Conservation (phyloP, 225 moss, liverwort and hornwort genomes). For the Sphagnum tenellum region DNA sequence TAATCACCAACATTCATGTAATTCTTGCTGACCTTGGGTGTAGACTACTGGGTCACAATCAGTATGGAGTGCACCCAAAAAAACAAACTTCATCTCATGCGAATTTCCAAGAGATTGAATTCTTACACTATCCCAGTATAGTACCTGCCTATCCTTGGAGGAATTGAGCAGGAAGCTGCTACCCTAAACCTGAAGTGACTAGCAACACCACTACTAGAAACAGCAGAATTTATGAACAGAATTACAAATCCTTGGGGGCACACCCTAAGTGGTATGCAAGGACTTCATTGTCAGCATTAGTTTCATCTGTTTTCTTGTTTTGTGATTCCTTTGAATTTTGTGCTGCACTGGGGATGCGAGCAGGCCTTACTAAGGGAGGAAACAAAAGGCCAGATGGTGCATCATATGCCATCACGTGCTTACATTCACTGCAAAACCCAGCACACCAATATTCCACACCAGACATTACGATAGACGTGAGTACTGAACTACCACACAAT, state of each 20-base stretch:
- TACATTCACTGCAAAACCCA: conserved; percentile 45
- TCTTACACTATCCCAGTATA: no score
- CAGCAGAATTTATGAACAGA: no score
- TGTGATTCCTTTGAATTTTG: conserved; percentile 12
- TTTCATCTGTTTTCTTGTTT: conserved; percentile 29
- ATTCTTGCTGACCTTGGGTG: no score
- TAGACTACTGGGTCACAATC: no score
- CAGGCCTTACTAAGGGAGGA: conserved; percentile 70
- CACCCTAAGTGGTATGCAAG: conserved; percentile 70
- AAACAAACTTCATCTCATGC: no score
- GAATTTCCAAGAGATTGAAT: no score
- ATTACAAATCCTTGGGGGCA: conserved; percentile 18
- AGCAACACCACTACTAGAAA: background rate
- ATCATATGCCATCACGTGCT: conserved; percentile 63
- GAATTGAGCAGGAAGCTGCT: background rate
- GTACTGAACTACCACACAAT: no score
- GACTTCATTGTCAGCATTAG: conserved; percentile 23
- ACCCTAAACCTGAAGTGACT: background rate
- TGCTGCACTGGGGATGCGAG: conserved; percentile 21
- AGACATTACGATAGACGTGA: no score
- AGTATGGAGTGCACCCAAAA: no score
- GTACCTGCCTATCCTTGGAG: no score
- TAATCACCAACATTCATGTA: no score
- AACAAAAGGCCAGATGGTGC: conserved; percentile 65
- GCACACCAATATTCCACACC: no score